A percentile compares a stretch with the other conserved stretches of the same genome.
phyloP scores from a whole-genome alignment of 2,329 filamentous ascomycete genomes.

The Fusarium nanum region DNA sequence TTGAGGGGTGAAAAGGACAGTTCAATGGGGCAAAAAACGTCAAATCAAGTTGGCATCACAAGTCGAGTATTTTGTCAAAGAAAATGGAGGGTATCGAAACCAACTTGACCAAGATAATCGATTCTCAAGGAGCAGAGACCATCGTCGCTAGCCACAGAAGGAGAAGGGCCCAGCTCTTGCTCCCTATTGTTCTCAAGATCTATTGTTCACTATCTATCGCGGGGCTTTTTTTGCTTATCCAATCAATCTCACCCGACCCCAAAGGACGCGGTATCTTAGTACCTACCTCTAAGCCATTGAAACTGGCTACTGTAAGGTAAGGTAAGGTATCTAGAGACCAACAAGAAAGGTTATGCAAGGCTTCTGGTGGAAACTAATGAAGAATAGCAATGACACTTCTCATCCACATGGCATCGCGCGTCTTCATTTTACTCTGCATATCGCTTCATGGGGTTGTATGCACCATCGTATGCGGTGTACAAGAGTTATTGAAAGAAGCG shows the following conservation, averaged over 20 bases:
- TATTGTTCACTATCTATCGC: slow-evolving; percentile 14
- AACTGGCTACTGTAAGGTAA: neutral
- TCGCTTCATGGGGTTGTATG: slow-evolving; percentile 34
- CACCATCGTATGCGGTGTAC: slow-evolving; percentile 37
- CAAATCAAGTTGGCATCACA: slow-evolving; percentile 14
- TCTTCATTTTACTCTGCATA: slow-evolving; percentile 44
- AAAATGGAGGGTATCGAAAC: slow-evolving; percentile 10
- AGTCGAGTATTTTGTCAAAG: slow-evolving; percentile 15
- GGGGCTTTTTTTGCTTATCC: slow-evolving; percentile 9
- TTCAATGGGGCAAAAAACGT: slow-evolving; percentile 16
- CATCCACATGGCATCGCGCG: slow-evolving; percentile 9
- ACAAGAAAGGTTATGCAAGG: slow-evolving; percentile 24
- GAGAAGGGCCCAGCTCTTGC: slow-evolving; percentile 1
- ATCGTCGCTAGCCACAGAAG: slow-evolving; percentile 33
- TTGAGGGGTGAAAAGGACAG: slow-evolving; percentile 10
- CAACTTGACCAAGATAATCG: neutral
- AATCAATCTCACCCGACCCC: slow-evolving; percentile 4
- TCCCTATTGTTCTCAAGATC: slow-evolving; percentile 21
- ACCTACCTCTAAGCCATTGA: slow-evolving; percentile 3
- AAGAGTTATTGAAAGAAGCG: slow-evolving; percentile 37
- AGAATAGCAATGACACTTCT: slow-evolving; percentile 9
- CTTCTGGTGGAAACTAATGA: slow-evolving; percentile 16
- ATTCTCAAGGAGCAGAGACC: slow-evolving; percentile 13
- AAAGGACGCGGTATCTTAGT: neutral
- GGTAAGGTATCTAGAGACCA: neutral